Base-by-base conservation (phyloP, 2,329 filamentous ascomycete genomes). In the Fusarium multiceps region DNA sequence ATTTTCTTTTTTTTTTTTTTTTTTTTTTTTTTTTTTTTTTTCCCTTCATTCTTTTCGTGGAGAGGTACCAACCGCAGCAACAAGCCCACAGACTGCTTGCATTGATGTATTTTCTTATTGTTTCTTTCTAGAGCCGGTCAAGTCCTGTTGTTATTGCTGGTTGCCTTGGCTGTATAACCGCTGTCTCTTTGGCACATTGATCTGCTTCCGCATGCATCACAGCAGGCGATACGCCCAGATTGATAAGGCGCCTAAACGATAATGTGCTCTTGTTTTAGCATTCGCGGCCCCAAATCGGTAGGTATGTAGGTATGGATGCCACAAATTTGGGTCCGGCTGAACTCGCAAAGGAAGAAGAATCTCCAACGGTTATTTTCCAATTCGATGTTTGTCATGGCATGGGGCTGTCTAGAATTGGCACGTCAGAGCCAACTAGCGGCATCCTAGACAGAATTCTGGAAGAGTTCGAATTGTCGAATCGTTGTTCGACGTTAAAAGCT, bases 391-490 rank as follows among this genome's bases (percentile, higher is more conserved):
- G 72, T 71, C 72, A 72, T 75, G 28, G 28, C 28, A 30, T 30
- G 73, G 63, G 69, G 62, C 66, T 68, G 60, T 51, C 34, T 66
- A 45, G 25, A 63, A 58, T 51, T 55, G 73, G 71, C 72, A 73
- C 71, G 73, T 75, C 72, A 75, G 72, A 73, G 58, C 30, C 34
- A 62, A 51, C 61, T 73, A 75, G 73, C 53, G 69, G 69, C 63
- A 66, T 42, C 55, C 58, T 57, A 63, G 56, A 56, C 69, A 65
- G 65, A 69, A 69, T 75, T 75, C 73, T 75, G 73, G 73, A 75
- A 75, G 61, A 71, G 61, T 75, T 75, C 73, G 71, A 75, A 75
- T 75, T 75, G 73, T 74, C 73, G 72, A 75, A 74, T 75, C 63
- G 59, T 57, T 40, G 60, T 70, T 53, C 56, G 50, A 51, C 51